A percentile compares a stretch with the other conserved stretches of the same genome.
Conservation (phyloP, 2,329 filamentous ascomycete genomes). For the Aspergillus jensenii region DNA sequence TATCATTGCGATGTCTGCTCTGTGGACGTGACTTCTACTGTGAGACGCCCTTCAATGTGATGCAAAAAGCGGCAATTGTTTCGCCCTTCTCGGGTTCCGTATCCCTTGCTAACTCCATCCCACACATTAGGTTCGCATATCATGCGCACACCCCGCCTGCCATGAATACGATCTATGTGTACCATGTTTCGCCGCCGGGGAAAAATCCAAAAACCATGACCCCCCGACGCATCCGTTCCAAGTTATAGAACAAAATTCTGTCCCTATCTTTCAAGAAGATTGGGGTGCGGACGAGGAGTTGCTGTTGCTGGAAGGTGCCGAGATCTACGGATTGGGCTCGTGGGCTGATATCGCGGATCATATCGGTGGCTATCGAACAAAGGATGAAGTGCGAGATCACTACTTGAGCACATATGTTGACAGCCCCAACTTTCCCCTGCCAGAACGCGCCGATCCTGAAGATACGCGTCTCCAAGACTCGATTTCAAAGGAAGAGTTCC, state of each 20-base stretch:
- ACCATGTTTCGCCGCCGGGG: constrained; percentile 83
- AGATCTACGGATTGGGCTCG: constrained; percentile 93
- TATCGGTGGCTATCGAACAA: constrained; percentile 90
- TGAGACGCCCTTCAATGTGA: constrained; percentile 40
- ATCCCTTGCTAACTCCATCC: background rate
- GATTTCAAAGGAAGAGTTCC: constrained; percentile 88
- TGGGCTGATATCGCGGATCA: constrained; percentile 99
- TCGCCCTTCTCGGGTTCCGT: background rate
- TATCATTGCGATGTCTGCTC: constrained; percentile 98
- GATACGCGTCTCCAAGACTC: constrained; percentile 76
- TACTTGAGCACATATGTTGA: constrained; percentile 87
- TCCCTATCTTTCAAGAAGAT: constrained; percentile 90
- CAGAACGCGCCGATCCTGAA: constrained; percentile 77
- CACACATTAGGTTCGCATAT: constrained; percentile 75
- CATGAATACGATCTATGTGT: constrained; percentile 97
- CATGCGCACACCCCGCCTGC: constrained; percentile 80
- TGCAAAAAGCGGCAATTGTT: background rate
- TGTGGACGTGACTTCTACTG: constrained; percentile 93
- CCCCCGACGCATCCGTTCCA: constrained; percentile 83
- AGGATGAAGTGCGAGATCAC: constrained; percentile 94
- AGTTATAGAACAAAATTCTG: constrained; percentile 97
- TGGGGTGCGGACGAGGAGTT: constrained; percentile 98
- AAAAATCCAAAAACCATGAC: constrained; percentile 78
- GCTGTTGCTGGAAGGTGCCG: constrained; percentile 87
- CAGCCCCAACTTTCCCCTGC: constrained; percentile 79